Evolutionary conservation across 2,329 filamentous ascomycete species (phyloP), one percentile per base, ranked within the genome.

Genomic region (Colletotrichum sojae): DNA sequence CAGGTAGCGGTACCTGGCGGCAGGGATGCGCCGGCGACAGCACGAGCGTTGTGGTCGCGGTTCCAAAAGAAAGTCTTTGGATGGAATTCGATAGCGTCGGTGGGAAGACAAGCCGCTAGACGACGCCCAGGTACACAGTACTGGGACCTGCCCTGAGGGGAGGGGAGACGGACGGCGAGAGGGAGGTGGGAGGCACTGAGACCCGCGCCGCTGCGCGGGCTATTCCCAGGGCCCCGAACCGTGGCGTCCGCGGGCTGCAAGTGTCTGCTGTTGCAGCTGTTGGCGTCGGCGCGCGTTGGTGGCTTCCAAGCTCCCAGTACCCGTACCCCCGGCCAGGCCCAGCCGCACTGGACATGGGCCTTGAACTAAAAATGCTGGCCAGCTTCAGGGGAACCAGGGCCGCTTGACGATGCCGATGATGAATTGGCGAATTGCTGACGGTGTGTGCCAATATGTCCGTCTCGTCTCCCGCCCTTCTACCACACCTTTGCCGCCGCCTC

Each of bases 11-110:
- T 60, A 71, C 56, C 51, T 63, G 36, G 27, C 52, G 58, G 70
- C 68, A 71, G 67, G 70, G 70, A 68, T 71, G 63, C 36, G 55
- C 51, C 45, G 20, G 49, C 67, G 36, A 52, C 49, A 55, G 57
- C 43, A 56, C 27, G 53, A 70, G 53, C 56, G 66, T 66, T 69
- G 15, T 43, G 61, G 49, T 45, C 31, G 48, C 45, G 66, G 48
- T 22, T 22, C 20, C 20, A 60, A 51, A 40, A 66, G 66, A 69
- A 66, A 60, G 40, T 49, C 62, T 60, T 55, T 66, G 54, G 66
- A n/a, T 43, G 36, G 25, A 59, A 66, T 60, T 65, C 53, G 49
- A 69, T 60, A 69, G 66, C 66, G 61, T 54, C 49, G 53, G 62
- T 65, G 66, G 62, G 54, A 56, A 61, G 54, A 66, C 66, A 52